Conservation (phyloP, 83 land plant species). For the Diphasiastrum complanatum region DNA sequence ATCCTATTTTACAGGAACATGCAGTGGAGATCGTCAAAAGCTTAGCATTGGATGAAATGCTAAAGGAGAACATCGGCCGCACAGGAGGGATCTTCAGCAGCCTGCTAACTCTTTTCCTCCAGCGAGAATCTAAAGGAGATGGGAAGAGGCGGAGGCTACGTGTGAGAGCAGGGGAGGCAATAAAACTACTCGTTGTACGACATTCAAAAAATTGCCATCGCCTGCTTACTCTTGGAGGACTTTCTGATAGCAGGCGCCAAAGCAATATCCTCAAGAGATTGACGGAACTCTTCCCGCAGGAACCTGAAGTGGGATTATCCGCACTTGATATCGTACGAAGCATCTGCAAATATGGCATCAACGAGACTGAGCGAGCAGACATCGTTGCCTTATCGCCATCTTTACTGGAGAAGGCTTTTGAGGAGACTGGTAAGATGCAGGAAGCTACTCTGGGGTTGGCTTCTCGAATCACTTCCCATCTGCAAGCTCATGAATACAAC, state of each 20-base stretch:
- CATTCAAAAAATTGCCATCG: neutral
- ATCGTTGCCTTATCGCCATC: too few relatives aligned
- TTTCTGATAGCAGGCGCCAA: too few relatives aligned
- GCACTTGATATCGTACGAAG: too few relatives aligned
- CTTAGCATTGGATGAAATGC: neutral
- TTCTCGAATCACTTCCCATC: too few relatives aligned
- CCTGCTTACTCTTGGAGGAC: neutral
- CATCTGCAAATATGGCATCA: too few relatives aligned
- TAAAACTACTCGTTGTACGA: neutral
- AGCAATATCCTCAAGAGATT: neutral
- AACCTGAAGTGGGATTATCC: too few relatives aligned
- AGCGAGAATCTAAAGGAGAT: neutral
- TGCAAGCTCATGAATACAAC: too few relatives aligned
- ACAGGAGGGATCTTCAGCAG: neutral
- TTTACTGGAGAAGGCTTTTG: too few relatives aligned
- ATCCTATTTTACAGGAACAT: neutral
- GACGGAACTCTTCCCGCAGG: neutral
- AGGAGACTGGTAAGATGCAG: too few relatives aligned
- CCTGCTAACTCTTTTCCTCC: neutral
- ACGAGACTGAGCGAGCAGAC: too few relatives aligned
- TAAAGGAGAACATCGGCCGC: neutral
- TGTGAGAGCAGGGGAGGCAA: neutral
- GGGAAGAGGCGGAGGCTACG: neutral
- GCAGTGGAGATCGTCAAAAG: neutral
- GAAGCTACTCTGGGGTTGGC: too few relatives aligned